These are phyloP conservation scores for Quercus suber DNA, from an alignment of 306 rosid species.

Conservation along the genomic window DNA sequence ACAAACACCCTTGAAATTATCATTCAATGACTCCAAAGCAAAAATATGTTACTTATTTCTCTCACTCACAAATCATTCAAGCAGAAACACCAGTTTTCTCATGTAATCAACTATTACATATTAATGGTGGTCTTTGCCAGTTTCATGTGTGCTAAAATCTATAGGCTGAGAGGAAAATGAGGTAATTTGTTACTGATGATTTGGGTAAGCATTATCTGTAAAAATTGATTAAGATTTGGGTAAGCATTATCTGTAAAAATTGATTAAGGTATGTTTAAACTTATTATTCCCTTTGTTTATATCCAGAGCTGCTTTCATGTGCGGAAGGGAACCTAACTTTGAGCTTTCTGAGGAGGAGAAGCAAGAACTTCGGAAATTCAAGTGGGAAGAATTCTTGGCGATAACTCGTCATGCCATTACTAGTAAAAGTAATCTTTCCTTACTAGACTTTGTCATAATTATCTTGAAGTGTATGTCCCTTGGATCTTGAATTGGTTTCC, in stretches of 20 bases:
- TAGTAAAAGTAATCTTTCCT: conserved; percentile 57
- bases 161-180: not conserved
- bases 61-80: not conserved
- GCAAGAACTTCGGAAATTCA: conserved; percentile 59
- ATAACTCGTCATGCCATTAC: conserved; percentile 79
- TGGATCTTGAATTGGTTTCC: conserved; percentile 18
- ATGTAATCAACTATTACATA: not conserved
- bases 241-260: not conserved
- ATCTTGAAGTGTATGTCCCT: not conserved
- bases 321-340: conserved; percentile 91
- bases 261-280: not conserved
- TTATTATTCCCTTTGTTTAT: not conserved
- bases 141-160: not conserved
- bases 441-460: not conserved
- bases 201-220: not conserved
- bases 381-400: conserved; percentile 90
- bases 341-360: conserved; percentile 78
- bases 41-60: not conserved
- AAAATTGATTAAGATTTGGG: not conserved
- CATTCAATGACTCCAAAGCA: not conserved
- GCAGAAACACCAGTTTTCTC: conserved; percentile 26
- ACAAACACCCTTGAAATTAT: not conserved
- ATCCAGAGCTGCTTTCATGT: conserved; percentile 92
- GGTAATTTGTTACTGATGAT: not conserved
- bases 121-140: not conserved